Base-by-base conservation (phyloP, 2,329 filamentous ascomycete genomes). In the Fusarium sp. region DNA sequence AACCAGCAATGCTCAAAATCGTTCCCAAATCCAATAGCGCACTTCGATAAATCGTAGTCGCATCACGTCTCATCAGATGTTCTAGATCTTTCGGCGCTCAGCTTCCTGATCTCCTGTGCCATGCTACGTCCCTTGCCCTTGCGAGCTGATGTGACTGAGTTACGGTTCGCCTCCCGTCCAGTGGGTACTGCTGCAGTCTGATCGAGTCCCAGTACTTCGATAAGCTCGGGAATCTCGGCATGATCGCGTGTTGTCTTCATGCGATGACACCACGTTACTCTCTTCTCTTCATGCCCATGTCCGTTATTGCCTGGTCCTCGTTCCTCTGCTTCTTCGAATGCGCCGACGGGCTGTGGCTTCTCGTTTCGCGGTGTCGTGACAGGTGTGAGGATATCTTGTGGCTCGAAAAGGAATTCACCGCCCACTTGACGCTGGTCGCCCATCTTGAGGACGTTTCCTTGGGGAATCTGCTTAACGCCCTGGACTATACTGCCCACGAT, bases 171-270 rank as follows among this genome's bases (percentile, higher is more conserved):
- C 2, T 70, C 48, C n/a, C 49, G 56, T n/a, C 65, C 69, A 44
- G 47, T 46, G 16, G 34, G 34, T 38, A 38, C 18, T 38, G 58
- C 47, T 45, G 38, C 46, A 30, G 54, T 30, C 16, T 70, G 83
- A 51, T 86, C 82, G 8, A 91, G 73, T 0, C 90, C 90, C 47
- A 94, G 78, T 15, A 92, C 79, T 72, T 87, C 83, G 80, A 88
- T 87, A 58, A 94, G 74, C 77, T 90, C 90, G 0, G 85, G 84
- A 3, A 94, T 83, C 82, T 94, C 92, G 2, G 87, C 87, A 76
- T 97, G 93, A 71, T 94, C 93, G 51, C 93, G 83, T 15, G 92
- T 95, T 61, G 88, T 92, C 76, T 84, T 85, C 93, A 97, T 97
- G 29, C 92, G 85, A 80, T 95, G 92, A 74, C 91, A 94, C 93